Conservation (phyloP, 2,329 filamentous ascomycete genomes). For the Clonostachys solani region DNA sequence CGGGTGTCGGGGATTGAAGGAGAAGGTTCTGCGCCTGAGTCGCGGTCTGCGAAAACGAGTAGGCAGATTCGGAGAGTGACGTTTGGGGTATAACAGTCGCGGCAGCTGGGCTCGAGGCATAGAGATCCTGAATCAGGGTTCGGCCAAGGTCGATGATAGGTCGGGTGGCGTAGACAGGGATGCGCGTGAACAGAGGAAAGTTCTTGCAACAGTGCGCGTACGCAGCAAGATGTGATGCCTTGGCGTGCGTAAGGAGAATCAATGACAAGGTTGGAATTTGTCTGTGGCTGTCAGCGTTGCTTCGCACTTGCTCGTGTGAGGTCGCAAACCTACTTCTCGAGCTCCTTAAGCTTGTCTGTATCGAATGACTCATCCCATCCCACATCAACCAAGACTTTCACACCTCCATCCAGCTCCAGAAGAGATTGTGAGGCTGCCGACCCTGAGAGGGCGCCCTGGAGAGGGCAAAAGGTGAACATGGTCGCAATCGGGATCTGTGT, state of each 20-base stretch:
- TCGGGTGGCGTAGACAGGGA: conserved; percentile 90
- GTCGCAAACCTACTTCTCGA: conserved; percentile 82
- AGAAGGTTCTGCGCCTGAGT: conserved; percentile 48
- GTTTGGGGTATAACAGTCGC: conserved; percentile 74
- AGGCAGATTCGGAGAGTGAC: conserved; percentile 62
- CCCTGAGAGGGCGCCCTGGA: conserved; percentile 85
- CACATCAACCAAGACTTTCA: conserved; percentile 91
- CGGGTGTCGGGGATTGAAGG: conserved; percentile 67
- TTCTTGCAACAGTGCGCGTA: conserved; percentile 97
- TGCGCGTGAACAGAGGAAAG: conserved; percentile 84
- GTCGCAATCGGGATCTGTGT: neutral
- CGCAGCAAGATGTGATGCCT: conserved; percentile 83
- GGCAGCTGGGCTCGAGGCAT: conserved; percentile 83
- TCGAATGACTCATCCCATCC: conserved; percentile 96
- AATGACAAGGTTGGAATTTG: conserved; percentile 89
- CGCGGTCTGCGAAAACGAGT: conserved; percentile 47
- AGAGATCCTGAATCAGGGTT: conserved; percentile 86
- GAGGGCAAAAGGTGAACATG: conserved; percentile 95
- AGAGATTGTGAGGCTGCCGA: conserved; percentile 91
- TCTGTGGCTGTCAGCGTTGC: conserved; percentile 35
- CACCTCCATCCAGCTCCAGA: conserved; percentile 90
- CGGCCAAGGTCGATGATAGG: conserved; percentile 92
- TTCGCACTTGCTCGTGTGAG: conserved; percentile 31
- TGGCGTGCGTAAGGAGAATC: conserved; percentile 92
- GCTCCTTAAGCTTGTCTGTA: conserved; percentile 72